These are phyloP conservation scores for Cyanophora paradoxa DNA, from an alignment of 78 protist genomes.

Conservation along the genomic window DNA sequence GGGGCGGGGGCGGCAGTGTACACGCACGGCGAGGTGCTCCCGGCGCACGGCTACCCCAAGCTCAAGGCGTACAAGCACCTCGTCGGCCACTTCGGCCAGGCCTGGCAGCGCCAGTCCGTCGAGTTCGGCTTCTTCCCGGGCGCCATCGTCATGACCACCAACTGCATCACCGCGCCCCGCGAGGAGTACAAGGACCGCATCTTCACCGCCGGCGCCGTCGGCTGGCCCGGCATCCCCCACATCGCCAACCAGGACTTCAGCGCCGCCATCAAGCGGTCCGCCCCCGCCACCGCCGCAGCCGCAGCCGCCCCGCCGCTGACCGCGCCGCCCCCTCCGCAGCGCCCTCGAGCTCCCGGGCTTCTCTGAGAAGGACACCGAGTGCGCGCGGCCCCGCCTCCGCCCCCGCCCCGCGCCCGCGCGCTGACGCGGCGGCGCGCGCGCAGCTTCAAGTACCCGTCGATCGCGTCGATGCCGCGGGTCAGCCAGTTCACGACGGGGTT, in stretches of 20 bases:
- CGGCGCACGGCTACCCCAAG: slow-evolving; percentile 70
- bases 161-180: slow-evolving; percentile 62
- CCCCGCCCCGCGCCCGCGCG: neutral
- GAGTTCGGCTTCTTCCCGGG: slow-evolving; percentile 59
- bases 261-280: neutral
- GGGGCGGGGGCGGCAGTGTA: too few species aligned
- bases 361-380: neutral
- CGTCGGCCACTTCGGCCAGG: slow-evolving; percentile 73
- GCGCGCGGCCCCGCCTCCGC: neutral
- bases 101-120: slow-evolving; percentile 74
- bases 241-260: slow-evolving; percentile 6
- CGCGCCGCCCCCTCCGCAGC: too few species aligned
- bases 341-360: slow-evolving; percentile 37
- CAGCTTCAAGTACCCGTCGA: neutral
- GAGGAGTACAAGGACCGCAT: slow-evolving; percentile 47
- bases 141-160: slow-evolving; percentile 75
- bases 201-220: slow-evolving; percentile 55
- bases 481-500: too few species aligned
- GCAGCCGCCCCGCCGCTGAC: too few species aligned
- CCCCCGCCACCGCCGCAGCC: neutral
- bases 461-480: neutral
- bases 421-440: neutral
- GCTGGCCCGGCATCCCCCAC: slow-evolving; percentile 37
- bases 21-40: slow-evolving; percentile 89
- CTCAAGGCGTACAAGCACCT: slow-evolving; percentile 40